Percentiles rank a stretch among this genome's conserved stretches.
Conservation (phyloP, 1,139 yeast genomes). For the Yamadazyma sp. region DNA sequence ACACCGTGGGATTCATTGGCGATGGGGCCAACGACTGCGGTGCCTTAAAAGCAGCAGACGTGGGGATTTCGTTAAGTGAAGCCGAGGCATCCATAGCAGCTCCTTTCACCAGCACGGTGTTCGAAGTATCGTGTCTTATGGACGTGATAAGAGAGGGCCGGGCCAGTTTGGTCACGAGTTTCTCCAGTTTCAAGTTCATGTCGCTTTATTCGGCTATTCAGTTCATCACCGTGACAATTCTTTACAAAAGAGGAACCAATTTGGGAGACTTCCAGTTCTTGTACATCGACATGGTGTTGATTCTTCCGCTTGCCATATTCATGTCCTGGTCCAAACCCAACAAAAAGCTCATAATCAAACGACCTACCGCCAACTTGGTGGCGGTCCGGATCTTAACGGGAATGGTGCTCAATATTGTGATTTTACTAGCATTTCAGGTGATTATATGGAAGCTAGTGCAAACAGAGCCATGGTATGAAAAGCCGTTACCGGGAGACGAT, state of each 20-base stretch:
- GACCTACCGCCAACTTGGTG: constrained; percentile 93
- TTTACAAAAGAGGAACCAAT: constrained; percentile 87
- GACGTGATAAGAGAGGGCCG: constrained; percentile 93
- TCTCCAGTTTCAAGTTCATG: constrained; percentile 97
- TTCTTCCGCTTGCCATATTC: constrained; percentile 90
- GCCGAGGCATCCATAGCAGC: constrained; percentile 99
- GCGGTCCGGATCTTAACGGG: constrained; percentile 86
- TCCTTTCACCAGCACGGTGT: constrained; percentile 87
- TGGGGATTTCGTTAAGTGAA: constrained; percentile 91
- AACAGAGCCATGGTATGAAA: constrained; percentile 68
- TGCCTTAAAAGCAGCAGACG: constrained; percentile 95
- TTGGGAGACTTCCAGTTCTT: constrained; percentile 97
- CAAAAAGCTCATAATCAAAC: constrained; percentile 56
- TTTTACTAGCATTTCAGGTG: constrained; percentile 66
- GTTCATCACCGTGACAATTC: constrained; percentile 78
- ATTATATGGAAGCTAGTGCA: constrained; percentile 63
- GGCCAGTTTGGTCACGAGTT: constrained; percentile 90
- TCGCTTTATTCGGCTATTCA: constrained; percentile 95
- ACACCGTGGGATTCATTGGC: constrained; percentile 96
- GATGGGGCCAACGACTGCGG: constrained; percentile 99
- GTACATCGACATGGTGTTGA: constrained; percentile 86
- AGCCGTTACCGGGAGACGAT: constrained; percentile 82
- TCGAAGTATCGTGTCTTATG: constrained; percentile 89
- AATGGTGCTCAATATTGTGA: constrained; percentile 65
- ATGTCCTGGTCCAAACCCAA: constrained; percentile 97